These are phyloP conservation scores for Podospora didyma DNA, from an alignment of 495 filamentous ascomycete species.

Conservation along the genomic window DNA sequence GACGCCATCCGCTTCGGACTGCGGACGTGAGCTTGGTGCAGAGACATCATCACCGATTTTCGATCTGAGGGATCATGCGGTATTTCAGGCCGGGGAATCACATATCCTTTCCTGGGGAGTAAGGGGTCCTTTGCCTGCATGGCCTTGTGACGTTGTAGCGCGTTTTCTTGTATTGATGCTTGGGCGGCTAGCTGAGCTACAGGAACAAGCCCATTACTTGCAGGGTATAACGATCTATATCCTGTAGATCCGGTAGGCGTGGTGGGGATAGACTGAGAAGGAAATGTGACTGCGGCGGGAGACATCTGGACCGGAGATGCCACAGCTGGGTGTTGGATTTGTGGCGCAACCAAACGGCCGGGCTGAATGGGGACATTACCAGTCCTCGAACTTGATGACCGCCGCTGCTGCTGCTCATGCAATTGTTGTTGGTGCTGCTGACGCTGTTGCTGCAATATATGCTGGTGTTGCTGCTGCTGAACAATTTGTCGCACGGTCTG, in stretches of 20 bases:
- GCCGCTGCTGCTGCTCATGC: slow-evolving; percentile 9
- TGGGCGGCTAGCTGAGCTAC: neutral
- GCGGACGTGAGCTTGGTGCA: slow-evolving; percentile 56
- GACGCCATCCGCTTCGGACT: slow-evolving; percentile 47
- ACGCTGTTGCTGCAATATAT: slow-evolving; percentile 10
- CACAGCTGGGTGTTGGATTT: neutral
- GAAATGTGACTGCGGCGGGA: neutral
- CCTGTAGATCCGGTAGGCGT: neutral
- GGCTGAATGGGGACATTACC: neutral
- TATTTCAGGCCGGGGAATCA: slow-evolving; percentile 25
- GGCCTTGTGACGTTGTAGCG: slow-evolving; percentile 4
- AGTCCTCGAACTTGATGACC: neutral
- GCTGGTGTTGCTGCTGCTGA: slow-evolving; percentile 22
- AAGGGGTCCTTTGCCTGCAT: slow-evolving; percentile 5
- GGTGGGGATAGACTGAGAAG: neutral
- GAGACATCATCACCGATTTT: slow-evolving; percentile 41
- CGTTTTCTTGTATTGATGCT: slow-evolving; percentile 11
- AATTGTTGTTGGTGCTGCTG: slow-evolving; percentile 18
- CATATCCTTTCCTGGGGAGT: slow-evolving; percentile 11
- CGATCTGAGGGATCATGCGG: slow-evolving; percentile 37
- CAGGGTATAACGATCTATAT: neutral
- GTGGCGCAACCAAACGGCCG: neutral
- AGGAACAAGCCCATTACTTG: neutral
- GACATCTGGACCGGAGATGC: neutral
- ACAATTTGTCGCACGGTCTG: neutral